phyloP scores from a whole-genome alignment of 371 early-diverging fungal species.

The Actinomucor elegans region DNA sequence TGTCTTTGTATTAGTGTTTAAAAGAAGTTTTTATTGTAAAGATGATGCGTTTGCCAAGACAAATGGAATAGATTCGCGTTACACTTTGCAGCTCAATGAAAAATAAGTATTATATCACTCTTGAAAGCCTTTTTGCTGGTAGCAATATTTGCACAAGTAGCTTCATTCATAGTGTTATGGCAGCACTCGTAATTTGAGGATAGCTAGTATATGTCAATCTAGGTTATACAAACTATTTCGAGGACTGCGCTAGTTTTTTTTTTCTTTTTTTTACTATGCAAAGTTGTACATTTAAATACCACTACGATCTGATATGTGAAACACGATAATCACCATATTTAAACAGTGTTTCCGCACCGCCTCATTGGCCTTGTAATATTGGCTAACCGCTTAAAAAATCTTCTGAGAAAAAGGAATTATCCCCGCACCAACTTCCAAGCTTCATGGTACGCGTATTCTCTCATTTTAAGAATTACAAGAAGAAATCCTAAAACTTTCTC shows the following conservation, averaged over 20 bases:
- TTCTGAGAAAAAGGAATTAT: no score
- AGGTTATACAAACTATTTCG: conserved; percentile 3
- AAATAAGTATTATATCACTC: conserved; percentile 7
- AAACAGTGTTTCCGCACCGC: neutral
- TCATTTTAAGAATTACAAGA: no score
- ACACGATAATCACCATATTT: no score
- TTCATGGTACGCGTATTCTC: no score
- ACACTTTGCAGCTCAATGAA: conserved; percentile 12
- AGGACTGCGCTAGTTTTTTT: conserved; percentile 12
- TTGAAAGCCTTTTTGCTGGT: conserved; percentile 8
- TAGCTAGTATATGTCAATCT: conserved; percentile 11
- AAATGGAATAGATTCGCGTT: neutral
- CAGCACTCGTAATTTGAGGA: conserved; percentile 6
- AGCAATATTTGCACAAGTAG: conserved; percentile 10
- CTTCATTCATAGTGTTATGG: conserved; percentile 11
- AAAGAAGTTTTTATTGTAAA: conserved; percentile 11
- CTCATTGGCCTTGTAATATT: conserved; percentile 5
- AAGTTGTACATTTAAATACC: conserved; percentile 1
- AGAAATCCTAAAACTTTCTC: no score
- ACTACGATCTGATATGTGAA: no score
- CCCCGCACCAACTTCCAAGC: no score
- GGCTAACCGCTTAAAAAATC: neutral
- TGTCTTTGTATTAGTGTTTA: conserved; percentile 4
- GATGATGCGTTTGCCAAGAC: neutral
- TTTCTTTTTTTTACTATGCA: conserved; percentile 6